phyloP scores from a whole-genome alignment of 257 asterid genomes.

The Solanum dulcamara region DNA sequence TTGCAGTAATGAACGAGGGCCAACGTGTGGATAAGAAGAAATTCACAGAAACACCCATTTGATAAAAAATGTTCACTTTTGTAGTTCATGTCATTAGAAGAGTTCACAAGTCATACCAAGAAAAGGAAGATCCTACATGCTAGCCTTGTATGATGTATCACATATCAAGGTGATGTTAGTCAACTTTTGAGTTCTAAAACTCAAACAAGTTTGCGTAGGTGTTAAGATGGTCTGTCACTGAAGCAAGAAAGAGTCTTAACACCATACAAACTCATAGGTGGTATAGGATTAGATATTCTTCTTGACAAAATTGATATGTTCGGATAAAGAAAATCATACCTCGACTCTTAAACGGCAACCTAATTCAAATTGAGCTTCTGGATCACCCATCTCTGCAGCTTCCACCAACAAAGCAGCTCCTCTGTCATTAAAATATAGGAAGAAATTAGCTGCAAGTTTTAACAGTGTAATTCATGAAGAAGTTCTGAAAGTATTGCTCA shows the following conservation, averaged over 20 bases:
- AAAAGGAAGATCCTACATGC: background rate
- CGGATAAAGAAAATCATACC: conserved; percentile 28
- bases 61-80: background rate
- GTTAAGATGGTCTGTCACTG: background rate
- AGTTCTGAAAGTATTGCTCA: background rate
- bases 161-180: background rate
- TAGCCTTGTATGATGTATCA: background rate
- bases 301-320: background rate
- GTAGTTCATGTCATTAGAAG: background rate
- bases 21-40: background rate
- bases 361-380: conserved; percentile 82
- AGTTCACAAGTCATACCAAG: background rate
- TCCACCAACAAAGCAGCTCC: conserved; percentile 96
- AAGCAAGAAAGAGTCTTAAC: background rate
- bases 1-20: background rate
- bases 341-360: conserved; percentile 80
- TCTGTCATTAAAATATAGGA: conserved; percentile 24
- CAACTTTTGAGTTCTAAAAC: background rate
- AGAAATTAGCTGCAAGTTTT: conserved; percentile 1
- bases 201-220: background rate
- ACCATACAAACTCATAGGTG: background rate
- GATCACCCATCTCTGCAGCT: conserved; percentile 98
- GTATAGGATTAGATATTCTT: background rate
- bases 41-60: background rate
- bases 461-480: background rate